Evolutionary conservation across 1,284 basidiomycete genomes (phyloP).

Genomic region (Rhodotorula sp.): DNA sequence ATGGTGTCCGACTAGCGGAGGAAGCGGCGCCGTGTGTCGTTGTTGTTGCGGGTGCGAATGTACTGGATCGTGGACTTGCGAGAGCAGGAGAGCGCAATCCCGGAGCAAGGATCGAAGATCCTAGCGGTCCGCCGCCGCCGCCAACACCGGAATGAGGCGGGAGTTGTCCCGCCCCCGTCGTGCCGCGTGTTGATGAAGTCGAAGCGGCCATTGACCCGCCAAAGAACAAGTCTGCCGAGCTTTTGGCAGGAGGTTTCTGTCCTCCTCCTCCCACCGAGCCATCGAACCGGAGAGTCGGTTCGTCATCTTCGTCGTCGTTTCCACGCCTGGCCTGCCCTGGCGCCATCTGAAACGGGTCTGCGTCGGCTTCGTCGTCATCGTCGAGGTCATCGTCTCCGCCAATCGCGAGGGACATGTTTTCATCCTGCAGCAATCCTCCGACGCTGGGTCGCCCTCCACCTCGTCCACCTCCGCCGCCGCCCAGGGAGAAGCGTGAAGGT

Average conservation of each 20-base stretch:
- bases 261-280: too few relatives aligned
- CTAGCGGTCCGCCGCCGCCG: not conserved
- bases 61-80: too few relatives aligned
- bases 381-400: not conserved
- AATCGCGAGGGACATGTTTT: slow-evolving; percentile 8
- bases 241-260: not conserved
- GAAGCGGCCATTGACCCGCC: slow-evolving; percentile 24
- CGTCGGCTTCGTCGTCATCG: not conserved
- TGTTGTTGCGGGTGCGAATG: too few relatives aligned
- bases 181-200: not conserved
- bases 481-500: not conserved
- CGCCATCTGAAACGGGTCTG: not conserved
- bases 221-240: slow-evolving; percentile 12
- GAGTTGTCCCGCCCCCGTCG: not conserved
- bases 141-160: not conserved
- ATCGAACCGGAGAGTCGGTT: slow-evolving; percentile 5
- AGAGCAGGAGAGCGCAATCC: too few relatives aligned
- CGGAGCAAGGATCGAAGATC: not conserved
- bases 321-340: not conserved
- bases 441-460: too few relatives aligned
- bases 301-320: not conserved
- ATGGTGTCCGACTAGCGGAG: not conserved
- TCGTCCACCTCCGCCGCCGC: not conserved
- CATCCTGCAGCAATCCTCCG: slow-evolving; percentile 13
- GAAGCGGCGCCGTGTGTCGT: too few relatives aligned